Evolutionary conservation across 1,284 basidiomycete genomes (phyloP), one percentile per base, ranked within the genome.

Genomic region (Ceratobasidium sp.): DNA sequence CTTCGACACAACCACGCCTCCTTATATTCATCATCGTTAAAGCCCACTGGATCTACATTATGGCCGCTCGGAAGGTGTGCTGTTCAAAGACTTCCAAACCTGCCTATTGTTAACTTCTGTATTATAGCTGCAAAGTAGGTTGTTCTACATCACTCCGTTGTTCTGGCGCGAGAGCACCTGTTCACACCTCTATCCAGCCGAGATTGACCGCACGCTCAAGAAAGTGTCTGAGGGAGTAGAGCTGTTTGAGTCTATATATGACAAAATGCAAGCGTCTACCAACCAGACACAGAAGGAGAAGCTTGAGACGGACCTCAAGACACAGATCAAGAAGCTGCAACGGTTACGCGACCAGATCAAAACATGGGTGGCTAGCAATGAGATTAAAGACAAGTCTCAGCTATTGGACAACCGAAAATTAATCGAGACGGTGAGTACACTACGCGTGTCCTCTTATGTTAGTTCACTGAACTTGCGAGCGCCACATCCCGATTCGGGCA

Each of bases 241-340:
- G 87, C 87, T 94, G 81, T 98, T 98, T 84, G 96, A 98, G 85
- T 90, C 88, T 84, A 97, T 97, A 83, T 97, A 97, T 84, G 95
- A 97, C 84, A 98, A 98, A 89, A 96, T 98, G 91, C 93, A 95
- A 84, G 89, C 93, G 77, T 94, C 95, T 9, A 94, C 94, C 59
- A 98, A 97, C 85, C 92, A 94, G 83, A 95, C 96, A 0, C 96
- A 98, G 90, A 98, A 98, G 85, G 96, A 98, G 89, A 98, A 98
- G 86, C 91, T 95, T 74, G 96, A 98, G 84, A 90, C 92, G 15
- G 96, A 98, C 83, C 87, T 98, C 81, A 98, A 98, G 88, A 96
- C 95, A 0, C 96, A 98, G 86, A 98, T 98, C 82, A 99, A 99
- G 91, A 99, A 99, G 86, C 91, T 99, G 3, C 98, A 99, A 85